Conservation (phyloP, 768 basidiomycete species). For the Phaeotremella skinneri region DNA sequence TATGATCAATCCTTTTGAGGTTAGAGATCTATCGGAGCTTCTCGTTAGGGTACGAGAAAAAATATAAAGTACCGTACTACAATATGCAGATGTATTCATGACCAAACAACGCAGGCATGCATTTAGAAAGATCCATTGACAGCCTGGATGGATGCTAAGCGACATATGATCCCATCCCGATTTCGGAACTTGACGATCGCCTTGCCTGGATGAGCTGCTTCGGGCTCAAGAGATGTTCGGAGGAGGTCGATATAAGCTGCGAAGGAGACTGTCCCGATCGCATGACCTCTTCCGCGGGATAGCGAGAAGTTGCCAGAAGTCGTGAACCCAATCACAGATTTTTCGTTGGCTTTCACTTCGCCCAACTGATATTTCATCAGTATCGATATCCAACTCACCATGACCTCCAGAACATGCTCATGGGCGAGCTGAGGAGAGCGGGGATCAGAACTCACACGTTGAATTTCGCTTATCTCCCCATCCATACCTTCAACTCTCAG, state of each 20-base stretch:
- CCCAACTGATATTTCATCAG: slow-evolving; percentile 18
- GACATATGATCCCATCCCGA: slow-evolving; percentile 22
- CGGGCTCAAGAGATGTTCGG: not conserved
- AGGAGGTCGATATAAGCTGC: slow-evolving; percentile 5
- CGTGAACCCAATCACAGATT: slow-evolving; percentile 70
- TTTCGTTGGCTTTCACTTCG: slow-evolving; percentile 53
- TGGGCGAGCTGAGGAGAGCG: not conserved
- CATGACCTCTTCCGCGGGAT: slow-evolving; percentile 71
- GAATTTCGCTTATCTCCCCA: not conserved
- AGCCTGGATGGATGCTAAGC: slow-evolving; percentile 11
- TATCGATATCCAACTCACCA: too few species aligned
- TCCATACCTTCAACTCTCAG: not conserved
- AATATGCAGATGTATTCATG: too few species aligned
- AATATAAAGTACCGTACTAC: too few species aligned
- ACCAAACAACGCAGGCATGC: not conserved
- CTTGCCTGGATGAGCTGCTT: not conserved
- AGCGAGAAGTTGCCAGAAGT: slow-evolving; percentile 83
- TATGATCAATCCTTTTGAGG: not conserved
- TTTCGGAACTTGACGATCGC: slow-evolving; percentile 27
- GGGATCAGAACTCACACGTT: not conserved
- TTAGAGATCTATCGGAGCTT: not conserved
- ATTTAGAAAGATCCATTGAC: not conserved
- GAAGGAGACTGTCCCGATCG: slow-evolving; percentile 70
- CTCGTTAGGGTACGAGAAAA: too few species aligned
- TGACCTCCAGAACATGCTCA: too few species aligned